Evolutionary conservation across 768 basidiomycete genomes (phyloP).

Genomic region (Phylloporus scabripes): DNA sequence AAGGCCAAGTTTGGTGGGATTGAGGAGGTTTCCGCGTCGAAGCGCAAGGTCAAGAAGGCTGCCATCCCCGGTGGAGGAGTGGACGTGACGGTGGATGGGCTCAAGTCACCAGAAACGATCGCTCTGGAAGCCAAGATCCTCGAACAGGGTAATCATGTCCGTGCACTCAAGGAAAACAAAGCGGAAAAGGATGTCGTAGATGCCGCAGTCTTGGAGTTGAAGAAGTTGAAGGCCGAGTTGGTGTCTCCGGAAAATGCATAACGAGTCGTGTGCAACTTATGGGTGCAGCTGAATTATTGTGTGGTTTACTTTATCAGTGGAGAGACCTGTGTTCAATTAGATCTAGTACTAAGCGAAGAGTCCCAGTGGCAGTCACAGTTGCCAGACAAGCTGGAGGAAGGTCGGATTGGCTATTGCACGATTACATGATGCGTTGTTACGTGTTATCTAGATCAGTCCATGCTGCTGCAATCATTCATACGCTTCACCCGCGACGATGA

Average conservation of each 20-base stretch:
- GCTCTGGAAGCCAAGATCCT: slow-evolving; percentile 71
- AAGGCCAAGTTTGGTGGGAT: slow-evolving; percentile 72
- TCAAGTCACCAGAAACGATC: slow-evolving; percentile 67
- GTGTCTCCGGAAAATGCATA: slow-evolving; percentile 12
- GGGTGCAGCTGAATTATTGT: not conserved
- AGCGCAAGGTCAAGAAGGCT: slow-evolving; percentile 52
- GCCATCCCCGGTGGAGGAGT: slow-evolving; percentile 39
- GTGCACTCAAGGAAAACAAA: slow-evolving; percentile 53
- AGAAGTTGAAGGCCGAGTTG: slow-evolving; percentile 59
- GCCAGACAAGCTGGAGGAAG: too few relatives aligned
- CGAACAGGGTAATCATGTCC: slow-evolving; percentile 70
- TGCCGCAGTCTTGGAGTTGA: slow-evolving; percentile 55
- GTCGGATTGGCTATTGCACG: slow-evolving; percentile 11
- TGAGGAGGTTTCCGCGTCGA: slow-evolving; percentile 41
- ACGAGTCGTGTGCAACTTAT: too few relatives aligned
- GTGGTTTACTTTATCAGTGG: not conserved
- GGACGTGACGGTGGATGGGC: slow-evolving; percentile 39
- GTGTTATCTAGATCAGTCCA: slow-evolving; percentile 20
- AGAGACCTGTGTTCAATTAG: too few relatives aligned
- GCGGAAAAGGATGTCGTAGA: slow-evolving; percentile 41
- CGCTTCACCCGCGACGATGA: slow-evolving; percentile 65
- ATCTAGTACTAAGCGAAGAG: too few relatives aligned
- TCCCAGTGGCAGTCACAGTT: too few relatives aligned
- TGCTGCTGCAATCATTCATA: slow-evolving; percentile 45
- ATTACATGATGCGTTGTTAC: slow-evolving; percentile 24